Evolutionary conservation across 805 yeast genomes (phyloP), one percentile per base, ranked within the genome.

Genomic region (Candida hungchunana): DNA sequence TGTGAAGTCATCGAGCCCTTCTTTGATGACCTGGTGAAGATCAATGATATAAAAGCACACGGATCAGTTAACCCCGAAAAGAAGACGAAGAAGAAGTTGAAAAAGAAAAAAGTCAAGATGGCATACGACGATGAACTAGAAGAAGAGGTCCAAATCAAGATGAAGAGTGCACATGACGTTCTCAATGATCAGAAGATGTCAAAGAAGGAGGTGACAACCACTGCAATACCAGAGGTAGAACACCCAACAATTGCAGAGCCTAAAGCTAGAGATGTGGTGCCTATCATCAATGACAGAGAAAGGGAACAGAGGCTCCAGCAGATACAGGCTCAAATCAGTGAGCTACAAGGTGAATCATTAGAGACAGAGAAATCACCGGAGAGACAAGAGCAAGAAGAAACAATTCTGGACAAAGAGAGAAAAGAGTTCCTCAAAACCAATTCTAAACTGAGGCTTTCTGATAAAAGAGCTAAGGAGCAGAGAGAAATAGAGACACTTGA

Each of bases 1-100:
- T 51, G 64, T 6, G 68, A 65, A 34, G 67, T 79, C 2, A 50
- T 69, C 2, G 59, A 64, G 7, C 69, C 68, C 4, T 78, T 60
- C 55, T 80, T 79, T 51, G 67, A 62, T 10, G 75, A 69, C 40
- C 47, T 71, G 42, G 31, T 20, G 25, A 26, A 34, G 42, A 40
- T 48, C 36, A 41, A 42, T 27, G 41, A 19, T 13, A n/a, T 18
- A 21, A 14, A 18, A 18, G 23, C 14, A 8, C 15, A 16, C 11
- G 13, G 18, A 25, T 7, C 15, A 8, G 6, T 14, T 15, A 14
- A 6, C 14, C 29, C 17, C 16, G 19, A 33, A 37, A 20, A 16
- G 24, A 19, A 24, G 26, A 29, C 18, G 5, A 17, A 26, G 22
- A 23, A 28, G 25, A 32, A 30, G n/a, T 31, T 19, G 28, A 37